Evolutionary conservation across 257 asterid genomes (phyloP), one percentile per base, ranked within the genome.

Genomic region (Leonotis leonurus): DNA sequence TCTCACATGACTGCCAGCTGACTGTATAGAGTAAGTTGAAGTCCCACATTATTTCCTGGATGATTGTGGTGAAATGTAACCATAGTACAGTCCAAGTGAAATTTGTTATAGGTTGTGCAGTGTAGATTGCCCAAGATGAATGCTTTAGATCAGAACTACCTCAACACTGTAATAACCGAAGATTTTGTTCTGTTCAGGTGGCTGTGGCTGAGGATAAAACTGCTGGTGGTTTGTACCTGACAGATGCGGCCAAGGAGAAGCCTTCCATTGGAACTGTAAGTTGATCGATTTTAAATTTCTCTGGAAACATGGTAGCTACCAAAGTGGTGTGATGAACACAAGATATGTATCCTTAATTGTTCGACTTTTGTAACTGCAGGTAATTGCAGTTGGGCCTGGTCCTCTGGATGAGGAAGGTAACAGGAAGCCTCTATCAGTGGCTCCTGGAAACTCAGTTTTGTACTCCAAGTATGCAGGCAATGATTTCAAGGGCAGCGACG

Each of bases 231-330:
- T 78, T 93, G 81, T 72, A 75, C 78, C 81, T 93, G 6, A 83
- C 95, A 1, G 95, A 87, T 50, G 84, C 96, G 21, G 74, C 79
- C 73, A 89, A 85, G 81, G 97, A 93, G 74, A 93, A 85, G 80
- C 99, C 99, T 39, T 89, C 97, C 21, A 82, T 89, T 25, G 99
- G 99, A 73, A 72, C 90, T 0, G 99, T 93, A 68, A 71, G 88
- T 41, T 21, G 8, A 8, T 29, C 24, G 16, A 6, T 18, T 5
- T 16, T 12, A 13, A 39, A n/a, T n/a, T n/a, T n/a, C n/a, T 58
- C 17, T 5, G 21, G 27, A 4, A 44, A 45, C 5, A 39, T 37
- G 44, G 8, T 40, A 3, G 13, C 13, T 40, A 3, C 8, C 20
- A 0, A 4, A 4, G 18, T 5, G 1, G 6, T 1, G 20, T 1